Conservation (phyloP, 768 basidiomycete species). For the Suillus luteus region DNA sequence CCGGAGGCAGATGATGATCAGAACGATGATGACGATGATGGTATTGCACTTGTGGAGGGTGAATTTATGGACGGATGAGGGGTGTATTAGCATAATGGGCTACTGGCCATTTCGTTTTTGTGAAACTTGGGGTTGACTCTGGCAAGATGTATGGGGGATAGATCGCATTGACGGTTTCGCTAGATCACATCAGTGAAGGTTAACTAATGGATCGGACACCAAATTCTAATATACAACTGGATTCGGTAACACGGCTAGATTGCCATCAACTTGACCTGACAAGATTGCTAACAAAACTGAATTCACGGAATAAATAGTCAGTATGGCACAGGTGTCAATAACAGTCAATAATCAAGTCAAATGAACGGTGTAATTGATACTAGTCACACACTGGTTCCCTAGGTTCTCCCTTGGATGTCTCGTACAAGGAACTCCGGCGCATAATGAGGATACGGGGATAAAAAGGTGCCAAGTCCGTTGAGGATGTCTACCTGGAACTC, state of each 20-base stretch:
- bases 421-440: slow-evolving; percentile 50
- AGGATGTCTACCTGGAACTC: slow-evolving; percentile 80
- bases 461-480: slow-evolving; percentile 59
- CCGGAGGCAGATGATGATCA: slow-evolving; percentile 1
- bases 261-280: neutral
- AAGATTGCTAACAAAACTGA: neutral
- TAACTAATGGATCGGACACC: no score
- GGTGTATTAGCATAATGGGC: neutral
- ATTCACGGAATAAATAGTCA: neutral
- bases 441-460: slow-evolving; percentile 59
- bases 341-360: neutral
- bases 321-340: neutral
- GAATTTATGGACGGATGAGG: neutral
- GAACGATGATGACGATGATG: slow-evolving; percentile 4
- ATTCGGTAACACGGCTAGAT: neutral
- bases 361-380: neutral
- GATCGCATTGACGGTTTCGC: no score
- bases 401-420: slow-evolving; percentile 28
- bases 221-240: neutral
- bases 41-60: slow-evolving; percentile 1
- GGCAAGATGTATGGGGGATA: no score
- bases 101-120: neutral
- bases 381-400: slow-evolving; percentile 9
- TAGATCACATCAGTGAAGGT: no score
- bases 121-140: no score